These are phyloP conservation scores for Globisporangium cystogenes DNA, from an alignment of 352 stramenopile species.

Conservation along the genomic window DNA sequence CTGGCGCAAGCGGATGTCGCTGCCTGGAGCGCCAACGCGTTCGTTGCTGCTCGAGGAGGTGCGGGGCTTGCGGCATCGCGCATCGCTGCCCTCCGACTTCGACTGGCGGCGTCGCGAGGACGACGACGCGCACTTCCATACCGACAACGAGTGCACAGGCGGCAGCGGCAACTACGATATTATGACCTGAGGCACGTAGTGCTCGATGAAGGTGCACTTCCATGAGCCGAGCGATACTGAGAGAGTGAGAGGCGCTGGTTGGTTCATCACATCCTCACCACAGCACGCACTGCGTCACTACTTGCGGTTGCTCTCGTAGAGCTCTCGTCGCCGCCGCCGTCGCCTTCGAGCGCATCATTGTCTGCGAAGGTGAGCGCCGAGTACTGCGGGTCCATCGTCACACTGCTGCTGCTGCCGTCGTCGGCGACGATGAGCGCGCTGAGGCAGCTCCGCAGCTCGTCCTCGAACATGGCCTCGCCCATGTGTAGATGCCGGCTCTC, in stretches of 20 bases:
- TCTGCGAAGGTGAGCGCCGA: slow-evolving; percentile 67
- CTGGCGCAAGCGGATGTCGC: slow-evolving; percentile 6
- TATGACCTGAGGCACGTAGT: slow-evolving; percentile 10
- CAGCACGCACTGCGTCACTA: background rate
- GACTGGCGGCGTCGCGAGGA: background rate
- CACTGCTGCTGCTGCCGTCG: slow-evolving; percentile 7
- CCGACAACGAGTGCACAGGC: slow-evolving; percentile 15
- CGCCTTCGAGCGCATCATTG: slow-evolving; percentile 34
- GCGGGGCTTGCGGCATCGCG: slow-evolving; percentile 1
- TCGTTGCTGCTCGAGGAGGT: slow-evolving; percentile 10
- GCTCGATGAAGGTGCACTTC: background rate
- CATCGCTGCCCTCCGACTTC: background rate
- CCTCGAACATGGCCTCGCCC: slow-evolving; percentile 74
- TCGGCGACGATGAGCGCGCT: slow-evolving; percentile 53
- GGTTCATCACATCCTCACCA: too few species aligned
- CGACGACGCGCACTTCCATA: slow-evolving; percentile 16
- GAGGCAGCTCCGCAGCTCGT: slow-evolving; percentile 81
- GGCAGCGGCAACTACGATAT: slow-evolving; percentile 19
- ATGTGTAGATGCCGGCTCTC: slow-evolving; percentile 54
- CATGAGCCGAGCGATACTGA: too few species aligned
- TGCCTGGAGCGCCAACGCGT: background rate
- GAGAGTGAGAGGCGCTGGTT: too few species aligned
- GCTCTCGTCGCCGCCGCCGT: background rate
- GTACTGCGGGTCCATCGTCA: slow-evolving; percentile 41
- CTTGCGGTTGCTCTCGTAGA: background rate